These are phyloP conservation scores for Erysimum cheiri DNA, from an alignment of 441 rosid species.

Conservation along the genomic window DNA sequence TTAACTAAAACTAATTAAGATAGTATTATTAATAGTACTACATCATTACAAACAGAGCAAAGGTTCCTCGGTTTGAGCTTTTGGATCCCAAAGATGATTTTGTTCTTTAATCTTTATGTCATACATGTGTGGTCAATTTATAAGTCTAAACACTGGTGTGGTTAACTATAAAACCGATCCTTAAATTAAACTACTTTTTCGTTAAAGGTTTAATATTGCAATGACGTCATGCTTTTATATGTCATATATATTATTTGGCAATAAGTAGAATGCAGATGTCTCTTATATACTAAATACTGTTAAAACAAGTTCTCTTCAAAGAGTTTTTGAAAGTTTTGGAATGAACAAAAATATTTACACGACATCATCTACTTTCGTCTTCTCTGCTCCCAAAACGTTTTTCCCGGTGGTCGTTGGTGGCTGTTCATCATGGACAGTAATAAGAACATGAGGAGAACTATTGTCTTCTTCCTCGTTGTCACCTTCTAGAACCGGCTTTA, in stretches of 20 bases:
- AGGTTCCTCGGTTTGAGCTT: slow-evolving; percentile 15
- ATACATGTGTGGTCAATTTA: slow-evolving; percentile 3
- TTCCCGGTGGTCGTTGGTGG: slow-evolving; percentile 21
- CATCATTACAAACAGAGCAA: slow-evolving; percentile 13
- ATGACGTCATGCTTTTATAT: not conserved
- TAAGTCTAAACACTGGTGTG: not conserved
- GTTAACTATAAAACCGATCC: not conserved
- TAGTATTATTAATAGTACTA: not conserved
- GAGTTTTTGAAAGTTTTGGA: not conserved
- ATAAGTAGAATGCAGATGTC: not conserved
- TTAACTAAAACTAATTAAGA: not conserved
- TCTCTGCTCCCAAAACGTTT: slow-evolving; percentile 18
- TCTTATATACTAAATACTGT: slow-evolving; percentile 3
- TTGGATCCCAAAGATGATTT: slow-evolving; percentile 22
- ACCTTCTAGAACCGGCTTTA: slow-evolving; percentile 57
- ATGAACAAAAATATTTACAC: slow-evolving; percentile 30
- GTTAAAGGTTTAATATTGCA: not conserved
- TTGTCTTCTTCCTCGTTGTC: slow-evolving; percentile 31
- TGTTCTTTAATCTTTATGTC: not conserved
- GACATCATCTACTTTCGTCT: slow-evolving; percentile 20
- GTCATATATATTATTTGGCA: not conserved
- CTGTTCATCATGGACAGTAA: slow-evolving; percentile 44
- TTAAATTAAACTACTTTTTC: not conserved
- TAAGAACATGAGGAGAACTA: slow-evolving; percentile 45
- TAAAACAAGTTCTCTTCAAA: slow-evolving; percentile 21